Conservation (phyloP, 2,329 filamentous ascomycete species). For the Ophiostoma tasmaniense region DNA sequence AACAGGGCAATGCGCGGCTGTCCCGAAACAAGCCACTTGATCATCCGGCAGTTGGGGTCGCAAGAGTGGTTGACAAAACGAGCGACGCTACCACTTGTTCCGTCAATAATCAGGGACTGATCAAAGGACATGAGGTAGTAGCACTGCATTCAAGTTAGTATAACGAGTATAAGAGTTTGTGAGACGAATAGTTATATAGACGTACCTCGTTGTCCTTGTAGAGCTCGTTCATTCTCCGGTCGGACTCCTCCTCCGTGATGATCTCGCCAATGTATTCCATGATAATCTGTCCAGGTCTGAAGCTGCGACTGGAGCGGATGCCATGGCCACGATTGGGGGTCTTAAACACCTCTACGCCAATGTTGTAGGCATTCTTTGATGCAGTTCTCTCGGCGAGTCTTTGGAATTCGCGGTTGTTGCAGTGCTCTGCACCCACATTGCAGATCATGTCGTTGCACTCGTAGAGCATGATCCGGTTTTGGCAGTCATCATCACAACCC, state of each 20-base stretch:
- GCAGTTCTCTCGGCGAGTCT: constrained; percentile 61
- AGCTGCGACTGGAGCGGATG: constrained; percentile 81
- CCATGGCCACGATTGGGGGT: constrained; percentile 83
- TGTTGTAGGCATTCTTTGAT: constrained; percentile 65
- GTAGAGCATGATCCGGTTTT: constrained; percentile 95
- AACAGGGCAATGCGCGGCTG: constrained; percentile 96
- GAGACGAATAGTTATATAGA: too few species aligned
- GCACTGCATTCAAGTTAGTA: constrained; percentile 51
- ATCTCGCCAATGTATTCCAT: constrained; percentile 98
- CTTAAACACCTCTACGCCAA: constrained; percentile 92
- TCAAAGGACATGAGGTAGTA: constrained; percentile 99
- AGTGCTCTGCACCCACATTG: constrained; percentile 62
- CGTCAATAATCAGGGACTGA: constrained; percentile 97
- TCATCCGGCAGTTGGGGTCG: constrained; percentile 93
- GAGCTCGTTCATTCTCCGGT: constrained; percentile 82
- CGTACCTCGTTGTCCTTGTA: constrained; percentile 90
- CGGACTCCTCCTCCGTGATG: constrained; percentile 88
- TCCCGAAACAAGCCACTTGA: constrained; percentile 91
- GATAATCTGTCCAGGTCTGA: constrained; percentile 86
- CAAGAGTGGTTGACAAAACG: constrained; percentile 98
- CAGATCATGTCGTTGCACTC: constrained; percentile 92
- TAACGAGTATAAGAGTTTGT: too few species aligned
- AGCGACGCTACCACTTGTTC: constrained; percentile 88
- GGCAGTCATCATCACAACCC: constrained; percentile 81
- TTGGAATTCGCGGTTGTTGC: constrained; percentile 82